phyloP scores from a whole-genome alignment of 805 yeast species.

The Spencermartinsiella europaea region DNA sequence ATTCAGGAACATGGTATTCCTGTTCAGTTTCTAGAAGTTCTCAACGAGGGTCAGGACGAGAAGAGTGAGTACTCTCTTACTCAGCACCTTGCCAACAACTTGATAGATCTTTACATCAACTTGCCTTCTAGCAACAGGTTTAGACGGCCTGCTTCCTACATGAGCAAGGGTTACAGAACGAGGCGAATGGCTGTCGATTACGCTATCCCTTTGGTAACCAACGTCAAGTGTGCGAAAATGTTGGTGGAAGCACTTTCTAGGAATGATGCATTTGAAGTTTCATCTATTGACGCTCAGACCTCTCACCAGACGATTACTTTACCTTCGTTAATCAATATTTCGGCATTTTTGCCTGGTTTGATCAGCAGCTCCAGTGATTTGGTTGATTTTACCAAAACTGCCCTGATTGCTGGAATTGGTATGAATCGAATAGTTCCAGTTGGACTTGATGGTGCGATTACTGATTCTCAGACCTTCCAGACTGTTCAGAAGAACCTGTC shows the following conservation, averaged over 20 bases:
- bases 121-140: conserved; percentile 94
- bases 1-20: conserved; percentile 92
- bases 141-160: conserved; percentile 98
- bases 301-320: conserved; percentile 76
- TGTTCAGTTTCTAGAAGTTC: conserved; percentile 88
- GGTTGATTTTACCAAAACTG: conserved; percentile 61
- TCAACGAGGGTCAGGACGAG: conserved; percentile 59
- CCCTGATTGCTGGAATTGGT: conserved; percentile 84
- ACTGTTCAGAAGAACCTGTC: conserved; percentile 55
- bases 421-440: conserved; percentile 76
- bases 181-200: conserved; percentile 99
- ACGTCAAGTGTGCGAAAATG: conserved; percentile 94
- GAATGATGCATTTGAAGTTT: conserved; percentile 49
- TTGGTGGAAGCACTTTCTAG: conserved; percentile 90
- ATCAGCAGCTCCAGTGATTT: conserved; percentile 52
- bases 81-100: conserved; percentile 92
- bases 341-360: conserved; percentile 70
- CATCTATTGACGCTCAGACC: conserved; percentile 82
- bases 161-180: conserved; percentile 94
- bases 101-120: conserved; percentile 93
- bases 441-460: conserved; percentile 56
- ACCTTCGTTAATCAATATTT: conserved; percentile 83
- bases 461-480: conserved; percentile 59
- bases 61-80: conserved; percentile 93
- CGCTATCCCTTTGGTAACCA: conserved; percentile 95